Conservation (phyloP, 176 grass and related monocot species). For the Themeda triandra region DNA sequence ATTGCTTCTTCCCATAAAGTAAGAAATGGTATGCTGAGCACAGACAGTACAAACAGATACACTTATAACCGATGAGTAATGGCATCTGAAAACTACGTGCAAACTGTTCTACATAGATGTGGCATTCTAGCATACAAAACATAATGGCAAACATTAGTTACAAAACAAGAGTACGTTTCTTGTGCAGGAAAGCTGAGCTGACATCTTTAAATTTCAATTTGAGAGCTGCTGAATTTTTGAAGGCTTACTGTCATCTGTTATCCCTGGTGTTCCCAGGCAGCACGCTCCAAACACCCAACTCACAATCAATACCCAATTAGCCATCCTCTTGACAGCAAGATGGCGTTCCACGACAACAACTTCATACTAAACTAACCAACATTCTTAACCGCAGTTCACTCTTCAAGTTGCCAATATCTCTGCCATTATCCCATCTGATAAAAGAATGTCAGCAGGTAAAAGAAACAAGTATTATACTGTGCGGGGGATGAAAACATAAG, state of each 20-base stretch:
- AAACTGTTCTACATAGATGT: no score
- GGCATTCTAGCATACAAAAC: no score
- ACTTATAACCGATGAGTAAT: no score
- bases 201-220: not conserved
- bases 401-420: not conserved
- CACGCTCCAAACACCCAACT: not conserved
- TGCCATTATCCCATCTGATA: not conserved
- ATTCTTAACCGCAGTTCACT: not conserved
- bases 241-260: not conserved
- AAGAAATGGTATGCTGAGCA: no score
- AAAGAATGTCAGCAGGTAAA: not conserved
- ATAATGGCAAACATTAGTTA: no score
- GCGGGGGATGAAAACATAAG: not conserved
- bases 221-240: not conserved
- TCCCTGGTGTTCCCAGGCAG: not conserved
- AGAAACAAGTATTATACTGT: not conserved
- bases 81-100: no score
- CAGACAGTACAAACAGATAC: no score
- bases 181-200: no score
- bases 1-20: no score
- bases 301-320: not conserved
- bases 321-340: not conserved
- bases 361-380: not conserved
- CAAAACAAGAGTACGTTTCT: no score
- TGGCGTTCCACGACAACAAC: not conserved